These are phyloP conservation scores for Sclerotinia minor DNA, from an alignment of 2,329 filamentous ascomycete species.

Conservation along the genomic window DNA sequence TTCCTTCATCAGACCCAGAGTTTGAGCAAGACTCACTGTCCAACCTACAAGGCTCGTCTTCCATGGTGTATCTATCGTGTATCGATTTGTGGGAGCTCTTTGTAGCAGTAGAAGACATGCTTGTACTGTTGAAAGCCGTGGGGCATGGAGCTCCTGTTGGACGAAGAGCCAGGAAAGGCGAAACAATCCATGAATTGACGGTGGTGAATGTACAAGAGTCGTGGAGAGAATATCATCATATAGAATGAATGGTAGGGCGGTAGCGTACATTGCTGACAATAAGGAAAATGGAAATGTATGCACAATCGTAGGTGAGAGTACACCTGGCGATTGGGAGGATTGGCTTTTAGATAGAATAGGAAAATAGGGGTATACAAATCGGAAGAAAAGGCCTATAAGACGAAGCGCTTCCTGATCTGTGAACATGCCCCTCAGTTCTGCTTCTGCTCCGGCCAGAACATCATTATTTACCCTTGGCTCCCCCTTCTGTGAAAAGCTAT, in stretches of 20 bases:
- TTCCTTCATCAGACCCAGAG: conserved; percentile 40
- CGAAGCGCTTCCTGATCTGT: conserved; percentile 42
- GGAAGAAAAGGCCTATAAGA: conserved; percentile 46
- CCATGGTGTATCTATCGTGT: conserved; percentile 42
- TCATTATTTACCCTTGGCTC: conserved; percentile 40
- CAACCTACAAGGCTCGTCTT: conserved; percentile 42
- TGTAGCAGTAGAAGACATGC: conserved; percentile 42
- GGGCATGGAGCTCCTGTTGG: conserved; percentile 42
- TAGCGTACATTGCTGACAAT: conserved; percentile 47
- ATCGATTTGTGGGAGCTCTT: conserved; percentile 41
- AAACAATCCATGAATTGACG: conserved; percentile 39
- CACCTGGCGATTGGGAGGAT: conserved; percentile 35
- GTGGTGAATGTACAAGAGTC: conserved; percentile 41
- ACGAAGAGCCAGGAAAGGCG: conserved; percentile 41
- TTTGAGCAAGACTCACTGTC: conserved; percentile 42
- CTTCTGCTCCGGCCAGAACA: conserved; percentile 34
- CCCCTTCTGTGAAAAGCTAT: conserved; percentile 39
- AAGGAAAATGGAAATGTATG: conserved; percentile 43
- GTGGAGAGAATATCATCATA: conserved; percentile 45
- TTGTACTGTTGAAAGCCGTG: conserved; percentile 41
- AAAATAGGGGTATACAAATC: conserved; percentile 49
- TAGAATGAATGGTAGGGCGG: conserved; percentile 47
- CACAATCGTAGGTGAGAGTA: conserved; percentile 39
- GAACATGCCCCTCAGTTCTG: conserved; percentile 39
- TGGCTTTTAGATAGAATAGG: conserved; percentile 45